Evolutionary conservation across 2,329 filamentous ascomycete species (phyloP).

Genomic region (Gliomastix tumulicola): DNA sequence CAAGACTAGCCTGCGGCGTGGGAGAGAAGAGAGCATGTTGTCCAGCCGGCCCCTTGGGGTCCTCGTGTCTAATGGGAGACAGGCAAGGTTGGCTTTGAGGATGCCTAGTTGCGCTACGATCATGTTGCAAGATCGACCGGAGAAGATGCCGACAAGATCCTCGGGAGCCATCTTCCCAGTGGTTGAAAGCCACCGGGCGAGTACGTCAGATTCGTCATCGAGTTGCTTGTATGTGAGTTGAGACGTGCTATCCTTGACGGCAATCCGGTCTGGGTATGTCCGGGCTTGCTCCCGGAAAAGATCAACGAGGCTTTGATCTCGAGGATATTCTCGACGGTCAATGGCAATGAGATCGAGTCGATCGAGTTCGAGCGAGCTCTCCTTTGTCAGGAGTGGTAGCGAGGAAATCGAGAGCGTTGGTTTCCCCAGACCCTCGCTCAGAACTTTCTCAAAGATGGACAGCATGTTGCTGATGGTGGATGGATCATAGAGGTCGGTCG

Average conservation of each 20-base stretch:
- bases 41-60: conserved; percentile 9
- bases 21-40: conserved; percentile 8
- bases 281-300: conserved; percentile 13
- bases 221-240: conserved; percentile 13
- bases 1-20: conserved; percentile 8
- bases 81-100: conserved; percentile 15
- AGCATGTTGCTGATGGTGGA: conserved; percentile 11
- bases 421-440: conserved; percentile 8
- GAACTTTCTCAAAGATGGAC: conserved; percentile 8
- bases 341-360: conserved; percentile 9
- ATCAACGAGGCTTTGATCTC: conserved; percentile 12
- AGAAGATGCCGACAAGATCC: conserved; percentile 10
- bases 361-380: background rate
- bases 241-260: conserved; percentile 8
- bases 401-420: conserved; percentile 1
- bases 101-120: conserved; percentile 13
- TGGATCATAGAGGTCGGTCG: conserved; percentile 11
- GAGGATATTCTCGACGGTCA: conserved; percentile 8
- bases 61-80: conserved; percentile 14
- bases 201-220: conserved; percentile 7
- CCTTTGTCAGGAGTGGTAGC: conserved; percentile 1
- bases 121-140: conserved; percentile 10
- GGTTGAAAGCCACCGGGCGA: conserved; percentile 9
- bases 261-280: conserved; percentile 5
- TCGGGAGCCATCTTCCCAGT: conserved; percentile 3